Conservation (phyloP, 1,284 basidiomycete genomes). For the Cystobasidium slooffiae region DNA sequence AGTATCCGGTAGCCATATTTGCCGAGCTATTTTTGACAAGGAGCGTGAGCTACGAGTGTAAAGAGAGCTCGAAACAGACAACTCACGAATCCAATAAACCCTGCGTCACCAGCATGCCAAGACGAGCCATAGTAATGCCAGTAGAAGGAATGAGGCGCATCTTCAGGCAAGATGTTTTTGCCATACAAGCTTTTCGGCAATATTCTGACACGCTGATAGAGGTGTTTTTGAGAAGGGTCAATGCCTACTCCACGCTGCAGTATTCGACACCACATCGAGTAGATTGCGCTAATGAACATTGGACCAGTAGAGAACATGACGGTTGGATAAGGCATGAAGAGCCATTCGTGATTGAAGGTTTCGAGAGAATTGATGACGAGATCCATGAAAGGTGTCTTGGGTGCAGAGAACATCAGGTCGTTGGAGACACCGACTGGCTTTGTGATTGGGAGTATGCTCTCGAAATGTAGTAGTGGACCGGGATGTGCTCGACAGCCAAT, state of each 20-base stretch:
- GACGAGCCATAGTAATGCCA: conserved; percentile 93
- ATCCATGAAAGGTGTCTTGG: conserved; percentile 84
- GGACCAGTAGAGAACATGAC: conserved; percentile 98
- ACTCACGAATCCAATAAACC: conserved; percentile 53
- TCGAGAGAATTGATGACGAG: conserved; percentile 87
- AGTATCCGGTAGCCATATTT: conserved; percentile 43
- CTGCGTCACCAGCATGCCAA: conserved; percentile 66
- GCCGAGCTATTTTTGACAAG: conserved; percentile 7
- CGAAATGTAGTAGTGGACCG: conserved; percentile 84
- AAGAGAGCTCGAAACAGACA: neutral
- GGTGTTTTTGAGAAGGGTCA: conserved; percentile 58
- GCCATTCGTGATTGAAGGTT: conserved; percentile 76
- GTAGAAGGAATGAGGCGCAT: conserved; percentile 92
- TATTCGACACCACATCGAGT: conserved; percentile 76
- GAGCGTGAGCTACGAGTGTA: neutral
- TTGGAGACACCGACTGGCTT: conserved; percentile 97
- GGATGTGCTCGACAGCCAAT: conserved; percentile 90
- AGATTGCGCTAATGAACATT: conserved; percentile 80
- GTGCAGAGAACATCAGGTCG: conserved; percentile 91
- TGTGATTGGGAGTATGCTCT: conserved; percentile 89
- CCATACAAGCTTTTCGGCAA: conserved; percentile 93
- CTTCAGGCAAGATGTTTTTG: conserved; percentile 83
- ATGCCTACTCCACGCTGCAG: conserved; percentile 61
- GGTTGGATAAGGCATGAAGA: conserved; percentile 80
- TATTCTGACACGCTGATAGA: conserved; percentile 74